Conservation (phyloP, 2,329 filamentous ascomycete species). For the Cytospora piceicola region DNA sequence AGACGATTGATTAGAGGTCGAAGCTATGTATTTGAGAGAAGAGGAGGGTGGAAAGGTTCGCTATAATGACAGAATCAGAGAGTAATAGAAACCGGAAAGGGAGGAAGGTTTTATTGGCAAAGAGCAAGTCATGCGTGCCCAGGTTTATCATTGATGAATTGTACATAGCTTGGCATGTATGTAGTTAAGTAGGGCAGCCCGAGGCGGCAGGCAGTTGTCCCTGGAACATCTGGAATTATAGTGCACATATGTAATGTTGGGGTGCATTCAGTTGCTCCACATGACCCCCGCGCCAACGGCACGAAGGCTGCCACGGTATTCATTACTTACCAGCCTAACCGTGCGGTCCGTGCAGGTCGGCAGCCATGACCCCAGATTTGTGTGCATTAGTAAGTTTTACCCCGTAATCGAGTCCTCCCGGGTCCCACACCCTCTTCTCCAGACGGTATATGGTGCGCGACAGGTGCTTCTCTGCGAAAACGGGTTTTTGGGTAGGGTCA, state of each 20-base stretch:
- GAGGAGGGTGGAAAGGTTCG: background rate
- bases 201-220: background rate
- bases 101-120: background rate
- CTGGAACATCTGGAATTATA: background rate
- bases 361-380: background rate
- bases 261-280: background rate
- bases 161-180: no score
- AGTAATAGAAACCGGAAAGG: background rate
- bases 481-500: no score
- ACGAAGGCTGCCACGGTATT: no score
- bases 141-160: background rate
- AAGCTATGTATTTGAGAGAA: background rate
- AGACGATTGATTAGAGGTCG: no score
- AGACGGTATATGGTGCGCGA: background rate
- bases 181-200: no score
- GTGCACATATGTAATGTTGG: background rate
- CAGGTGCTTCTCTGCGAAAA: no score
- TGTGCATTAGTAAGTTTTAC: background rate
- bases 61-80: background rate
- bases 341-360: no score
- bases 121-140: background rate
- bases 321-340: no score
- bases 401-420: conserved; percentile 8
- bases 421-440: conserved; percentile 23
- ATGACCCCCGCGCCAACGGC: no score